These are phyloP conservation scores for Bruguiera sexangula DNA, from an alignment of 345 rosid genomes.

Conservation along the genomic window DNA sequence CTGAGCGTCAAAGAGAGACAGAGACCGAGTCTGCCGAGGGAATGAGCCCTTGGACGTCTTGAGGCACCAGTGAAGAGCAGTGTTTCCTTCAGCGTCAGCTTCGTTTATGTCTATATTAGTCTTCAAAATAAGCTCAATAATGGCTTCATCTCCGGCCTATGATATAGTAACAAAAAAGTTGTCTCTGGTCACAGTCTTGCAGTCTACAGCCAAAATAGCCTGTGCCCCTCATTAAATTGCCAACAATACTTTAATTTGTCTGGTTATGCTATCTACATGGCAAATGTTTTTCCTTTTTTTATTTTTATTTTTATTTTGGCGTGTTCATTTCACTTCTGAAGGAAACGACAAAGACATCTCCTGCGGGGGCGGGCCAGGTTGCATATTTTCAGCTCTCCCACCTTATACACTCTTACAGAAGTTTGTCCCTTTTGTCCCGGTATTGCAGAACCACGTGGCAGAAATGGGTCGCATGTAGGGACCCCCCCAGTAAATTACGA, in stretches of 20 bases:
- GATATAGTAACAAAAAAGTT: not conserved
- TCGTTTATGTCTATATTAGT: conserved; percentile 52
- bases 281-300: too few species aligned
- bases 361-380: too few species aligned
- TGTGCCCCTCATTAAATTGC: too few species aligned
- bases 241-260: too few species aligned
- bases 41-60: conserved; percentile 49
- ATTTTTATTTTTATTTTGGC: too few species aligned
- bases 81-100: conserved; percentile 62
- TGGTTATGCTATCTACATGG: too few species aligned
- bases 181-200: conserved; percentile 1
- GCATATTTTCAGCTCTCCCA: too few species aligned
- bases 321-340: too few species aligned
- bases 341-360: too few species aligned
- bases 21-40: conserved; percentile 59
- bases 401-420: too few species aligned
- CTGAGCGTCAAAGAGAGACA: conserved; percentile 18
- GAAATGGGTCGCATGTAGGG: not conserved
- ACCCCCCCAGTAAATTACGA: conserved; percentile 2
- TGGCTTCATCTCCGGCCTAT: conserved; percentile 75
- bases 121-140: conserved; percentile 62
- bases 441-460: too few species aligned
- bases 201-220: too few species aligned
- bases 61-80: conserved; percentile 74
- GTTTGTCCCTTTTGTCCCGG: not conserved